A percentile compares a stretch with the other conserved stretches of the same genome.
Evolutionary conservation across 129 eudicot species (phyloP).

Genomic region (Cynara cardunculus): DNA sequence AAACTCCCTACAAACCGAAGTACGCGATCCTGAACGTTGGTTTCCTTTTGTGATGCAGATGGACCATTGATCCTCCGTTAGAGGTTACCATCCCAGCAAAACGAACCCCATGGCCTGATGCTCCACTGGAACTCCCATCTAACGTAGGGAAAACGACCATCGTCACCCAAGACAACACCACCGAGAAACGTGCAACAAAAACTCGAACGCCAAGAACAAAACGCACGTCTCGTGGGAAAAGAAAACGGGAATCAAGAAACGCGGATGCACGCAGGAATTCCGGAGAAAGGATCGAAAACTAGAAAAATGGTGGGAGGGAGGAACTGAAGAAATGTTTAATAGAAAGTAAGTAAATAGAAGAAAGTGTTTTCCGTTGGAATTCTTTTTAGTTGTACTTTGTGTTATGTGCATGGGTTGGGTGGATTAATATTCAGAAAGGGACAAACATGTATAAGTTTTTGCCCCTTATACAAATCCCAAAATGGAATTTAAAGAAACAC

Average conservation of each 20-base stretch:
- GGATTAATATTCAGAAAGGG: neutral
- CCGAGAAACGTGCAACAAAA: slow-evolving; percentile 61
- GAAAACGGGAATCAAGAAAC: slow-evolving; percentile 50
- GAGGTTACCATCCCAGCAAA: slow-evolving; percentile 88
- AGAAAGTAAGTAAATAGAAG: slow-evolving; percentile 4
- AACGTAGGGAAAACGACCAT: slow-evolving; percentile 25
- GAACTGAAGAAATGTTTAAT: neutral
- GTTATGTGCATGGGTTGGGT: neutral
- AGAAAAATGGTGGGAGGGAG: neutral
- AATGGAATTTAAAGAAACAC: neutral
- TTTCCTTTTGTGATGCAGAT: slow-evolving; percentile 45
- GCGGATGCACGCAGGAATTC: slow-evolving; percentile 49
- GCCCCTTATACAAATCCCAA: neutral
- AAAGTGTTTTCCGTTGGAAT: slow-evolving; percentile 5
- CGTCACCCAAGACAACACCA: slow-evolving; percentile 33
- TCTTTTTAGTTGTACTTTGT: neutral
- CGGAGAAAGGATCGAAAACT: slow-evolving; percentile 16
- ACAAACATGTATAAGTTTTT: neutral
- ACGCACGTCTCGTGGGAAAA: slow-evolving; percentile 64
- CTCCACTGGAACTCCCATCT: slow-evolving; percentile 75
- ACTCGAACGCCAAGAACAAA: slow-evolving; percentile 56
- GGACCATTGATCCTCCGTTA: slow-evolving; percentile 89
- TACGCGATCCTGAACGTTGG: neutral
- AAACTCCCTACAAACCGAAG: neutral
- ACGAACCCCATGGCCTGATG: slow-evolving; percentile 95